phyloP scores from a whole-genome alignment of 2,329 filamentous ascomycete species.

The Paraconiothyrium brasiliense region DNA sequence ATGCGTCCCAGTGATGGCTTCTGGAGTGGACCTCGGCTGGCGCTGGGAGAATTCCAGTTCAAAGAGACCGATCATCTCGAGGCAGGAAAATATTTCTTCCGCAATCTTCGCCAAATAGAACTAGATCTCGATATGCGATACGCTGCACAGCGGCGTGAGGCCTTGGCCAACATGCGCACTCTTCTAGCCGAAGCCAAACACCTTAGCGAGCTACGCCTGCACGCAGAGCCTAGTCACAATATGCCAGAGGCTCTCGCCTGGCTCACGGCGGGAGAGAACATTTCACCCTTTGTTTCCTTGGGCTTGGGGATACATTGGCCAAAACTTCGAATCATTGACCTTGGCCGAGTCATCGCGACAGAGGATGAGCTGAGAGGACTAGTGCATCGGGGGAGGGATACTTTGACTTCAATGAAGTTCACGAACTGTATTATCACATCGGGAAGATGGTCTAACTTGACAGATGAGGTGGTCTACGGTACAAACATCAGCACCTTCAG shows the following conservation, averaged over 20 bases:
- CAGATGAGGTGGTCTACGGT: slow-evolving; percentile 35
- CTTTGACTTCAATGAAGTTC: slow-evolving; percentile 28
- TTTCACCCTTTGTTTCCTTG: slow-evolving; percentile 22
- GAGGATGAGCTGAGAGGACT: slow-evolving; percentile 30
- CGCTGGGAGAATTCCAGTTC: slow-evolving; percentile 19
- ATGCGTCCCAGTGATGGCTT: neutral
- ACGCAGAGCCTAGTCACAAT: slow-evolving; percentile 14
- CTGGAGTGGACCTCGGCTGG: slow-evolving; percentile 1
- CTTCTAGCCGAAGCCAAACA: slow-evolving; percentile 12
- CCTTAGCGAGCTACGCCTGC: slow-evolving; percentile 30
- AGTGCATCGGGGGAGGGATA: slow-evolving; percentile 31
- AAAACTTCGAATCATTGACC: slow-evolving; percentile 30
- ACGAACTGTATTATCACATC: slow-evolving; percentile 24
- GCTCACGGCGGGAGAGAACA: slow-evolving; percentile 3
- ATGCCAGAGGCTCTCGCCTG: slow-evolving; percentile 7
- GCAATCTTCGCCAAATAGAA: slow-evolving; percentile 19
- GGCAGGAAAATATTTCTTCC: slow-evolving; percentile 25
- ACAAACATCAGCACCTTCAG: slow-evolving; percentile 29
- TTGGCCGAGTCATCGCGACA: slow-evolving; percentile 31
- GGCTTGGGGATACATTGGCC: slow-evolving; percentile 35
- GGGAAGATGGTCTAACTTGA: slow-evolving; percentile 38
- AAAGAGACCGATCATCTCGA: slow-evolving; percentile 13
- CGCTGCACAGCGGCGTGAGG: neutral
- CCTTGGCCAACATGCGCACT: slow-evolving; percentile 15
- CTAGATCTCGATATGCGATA: slow-evolving; percentile 14